Conservation (phyloP, 164 flowering plant genomes). For the Aristolochia fimbriata region DNA sequence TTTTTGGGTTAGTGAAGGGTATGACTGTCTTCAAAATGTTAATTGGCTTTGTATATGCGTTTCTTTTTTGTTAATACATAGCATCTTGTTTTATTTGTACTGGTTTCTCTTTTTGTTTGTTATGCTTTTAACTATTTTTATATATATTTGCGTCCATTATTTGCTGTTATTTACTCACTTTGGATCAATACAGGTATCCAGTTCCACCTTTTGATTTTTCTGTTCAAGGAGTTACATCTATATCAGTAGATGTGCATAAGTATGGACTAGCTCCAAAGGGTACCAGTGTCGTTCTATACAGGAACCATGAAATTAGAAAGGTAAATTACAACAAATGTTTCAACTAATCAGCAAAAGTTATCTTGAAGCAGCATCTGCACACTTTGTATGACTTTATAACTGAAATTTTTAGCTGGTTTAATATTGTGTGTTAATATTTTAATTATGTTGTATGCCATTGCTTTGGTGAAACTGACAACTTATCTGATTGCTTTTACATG, state of each 20-base stretch:
- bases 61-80: too few relatives aligned
- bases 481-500: too few relatives aligned
- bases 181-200: constrained; percentile 49
- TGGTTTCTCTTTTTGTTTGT: too few relatives aligned
- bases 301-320: constrained; percentile 86
- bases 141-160: neutral
- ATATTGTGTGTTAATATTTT: neutral
- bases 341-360: neutral
- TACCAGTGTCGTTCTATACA: constrained; percentile 79
- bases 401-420: neutral
- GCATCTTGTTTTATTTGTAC: too few relatives aligned
- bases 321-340: constrained; percentile 19
- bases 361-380: neutral
- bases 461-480: too few relatives aligned
- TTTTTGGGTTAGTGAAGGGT: too few relatives aligned
- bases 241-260: constrained; percentile 92
- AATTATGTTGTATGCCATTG: neutral
- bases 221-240: constrained; percentile 88
- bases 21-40: too few relatives aligned
- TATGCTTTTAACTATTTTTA: neutral
- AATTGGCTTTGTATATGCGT: too few relatives aligned
- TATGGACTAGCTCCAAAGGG: constrained; percentile 99
- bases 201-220: constrained; percentile 85
- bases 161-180: too few relatives aligned
- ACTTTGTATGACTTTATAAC: too few relatives aligned